Conservation (phyloP, 2,329 filamentous ascomycete species). For the Drechslerella stenobrocha region DNA sequence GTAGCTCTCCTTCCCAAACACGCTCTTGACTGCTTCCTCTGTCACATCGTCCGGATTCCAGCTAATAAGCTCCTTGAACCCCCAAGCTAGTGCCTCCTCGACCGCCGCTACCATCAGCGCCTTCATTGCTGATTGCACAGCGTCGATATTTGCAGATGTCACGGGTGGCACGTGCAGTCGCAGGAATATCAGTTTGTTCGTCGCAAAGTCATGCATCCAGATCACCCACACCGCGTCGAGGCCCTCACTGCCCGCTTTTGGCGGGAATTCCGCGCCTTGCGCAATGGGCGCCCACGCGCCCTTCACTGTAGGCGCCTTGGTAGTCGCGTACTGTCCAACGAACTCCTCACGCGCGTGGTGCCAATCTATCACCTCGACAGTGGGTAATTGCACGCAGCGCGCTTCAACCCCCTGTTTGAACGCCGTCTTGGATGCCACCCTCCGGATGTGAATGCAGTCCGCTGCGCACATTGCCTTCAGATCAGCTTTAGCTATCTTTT, state of each 20-base stretch:
- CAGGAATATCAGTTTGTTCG: conserved; percentile 38
- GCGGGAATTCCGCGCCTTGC: conserved; percentile 23
- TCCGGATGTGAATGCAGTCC: conserved; percentile 33
- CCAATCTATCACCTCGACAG: conserved; percentile 43
- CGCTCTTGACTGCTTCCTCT: conserved; percentile 22
- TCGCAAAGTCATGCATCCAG: conserved; percentile 42
- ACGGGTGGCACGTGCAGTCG: conserved; percentile 31
- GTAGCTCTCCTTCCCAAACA: conserved; percentile 34
- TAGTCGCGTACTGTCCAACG: conserved; percentile 38
- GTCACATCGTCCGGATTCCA: conserved; percentile 40
- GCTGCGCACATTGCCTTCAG: conserved; percentile 35
- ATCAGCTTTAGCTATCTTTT: conserved; percentile 43
- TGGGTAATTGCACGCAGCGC: conserved; percentile 41
- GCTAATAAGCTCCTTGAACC: conserved; percentile 37
- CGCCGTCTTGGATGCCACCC: conserved; percentile 19
- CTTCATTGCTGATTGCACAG: conserved; percentile 17
- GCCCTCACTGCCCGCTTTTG: conserved; percentile 34
- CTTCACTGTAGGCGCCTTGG: conserved; percentile 26
- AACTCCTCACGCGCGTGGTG: conserved; percentile 47
- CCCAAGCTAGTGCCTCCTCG: conserved; percentile 31
- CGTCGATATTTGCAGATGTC: conserved; percentile 16
- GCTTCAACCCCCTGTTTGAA: conserved; percentile 28
- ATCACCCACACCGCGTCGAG: conserved; percentile 33
- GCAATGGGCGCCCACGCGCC: conserved; percentile 33
- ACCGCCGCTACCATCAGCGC: conserved; percentile 30